These are phyloP conservation scores for Epichloe glyceriae DNA, from an alignment of 2,329 filamentous ascomycete species.

Conservation along the genomic window DNA sequence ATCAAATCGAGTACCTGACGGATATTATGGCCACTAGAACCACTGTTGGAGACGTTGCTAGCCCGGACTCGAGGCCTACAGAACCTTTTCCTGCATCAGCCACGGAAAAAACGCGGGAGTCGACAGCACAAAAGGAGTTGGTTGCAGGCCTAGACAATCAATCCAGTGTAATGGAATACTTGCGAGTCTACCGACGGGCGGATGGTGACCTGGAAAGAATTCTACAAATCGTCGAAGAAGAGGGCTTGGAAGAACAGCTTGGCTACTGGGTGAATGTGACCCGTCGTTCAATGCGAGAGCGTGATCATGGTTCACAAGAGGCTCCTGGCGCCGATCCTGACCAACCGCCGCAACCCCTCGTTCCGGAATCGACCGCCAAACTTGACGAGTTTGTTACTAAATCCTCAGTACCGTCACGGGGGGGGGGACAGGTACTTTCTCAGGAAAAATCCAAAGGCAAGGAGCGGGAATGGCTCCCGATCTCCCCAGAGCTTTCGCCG, in stretches of 20 bases:
- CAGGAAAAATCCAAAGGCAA: constrained; percentile 15
- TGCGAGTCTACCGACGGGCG: constrained; percentile 45
- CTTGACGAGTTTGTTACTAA: neutral
- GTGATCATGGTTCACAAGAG: neutral
- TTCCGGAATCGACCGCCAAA: neutral
- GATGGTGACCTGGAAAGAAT: constrained; percentile 47
- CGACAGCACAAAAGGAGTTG: neutral
- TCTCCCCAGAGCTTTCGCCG: constrained; percentile 4
- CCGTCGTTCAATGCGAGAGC: constrained; percentile 18
- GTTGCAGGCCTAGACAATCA: constrained; percentile 6
- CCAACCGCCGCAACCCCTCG: neutral
- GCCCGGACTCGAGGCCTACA: neutral
- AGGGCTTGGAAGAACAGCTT: constrained; percentile 45
- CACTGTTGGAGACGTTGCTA: neutral
- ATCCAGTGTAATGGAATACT: constrained; percentile 21
- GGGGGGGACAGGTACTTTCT: neutral
- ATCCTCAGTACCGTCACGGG: neutral
- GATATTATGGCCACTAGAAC: neutral
- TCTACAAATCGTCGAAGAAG: constrained; percentile 46
- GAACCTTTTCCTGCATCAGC: neutral
- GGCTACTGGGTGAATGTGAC: constrained; percentile 46
- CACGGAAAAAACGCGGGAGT: neutral
- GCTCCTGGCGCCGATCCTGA: neutral
- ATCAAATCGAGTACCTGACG: neutral
- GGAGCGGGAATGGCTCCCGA: constrained; percentile 9